Conservation (phyloP, 306 rosid species). For the Cucurbita pepo region DNA sequence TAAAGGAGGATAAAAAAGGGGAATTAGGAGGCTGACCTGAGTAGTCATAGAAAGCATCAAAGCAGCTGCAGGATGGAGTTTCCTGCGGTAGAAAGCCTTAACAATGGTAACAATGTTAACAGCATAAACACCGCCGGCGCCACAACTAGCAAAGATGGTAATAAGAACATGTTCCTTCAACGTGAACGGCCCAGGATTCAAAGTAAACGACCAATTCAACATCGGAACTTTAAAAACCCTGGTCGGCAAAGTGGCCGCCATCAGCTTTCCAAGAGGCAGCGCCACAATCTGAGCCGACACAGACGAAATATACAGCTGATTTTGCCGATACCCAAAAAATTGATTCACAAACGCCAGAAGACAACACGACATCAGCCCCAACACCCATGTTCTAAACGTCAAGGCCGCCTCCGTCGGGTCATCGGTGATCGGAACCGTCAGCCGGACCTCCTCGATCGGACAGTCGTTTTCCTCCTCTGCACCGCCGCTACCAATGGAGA, state of each 20-base stretch:
- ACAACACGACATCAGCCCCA: conserved; percentile 12
- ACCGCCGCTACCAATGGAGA: background rate
- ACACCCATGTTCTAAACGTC: conserved; percentile 24
- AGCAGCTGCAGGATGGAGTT: conserved; percentile 12
- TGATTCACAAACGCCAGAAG: conserved; percentile 16
- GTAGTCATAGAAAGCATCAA: conserved; percentile 17
- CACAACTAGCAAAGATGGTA: conserved; percentile 26
- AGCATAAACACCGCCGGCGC: conserved; percentile 15
- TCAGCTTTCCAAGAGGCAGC: conserved; percentile 20
- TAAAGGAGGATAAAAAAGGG: no score
- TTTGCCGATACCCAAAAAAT: conserved; percentile 20
- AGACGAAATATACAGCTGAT: conserved; percentile 8
- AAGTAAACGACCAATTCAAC: conserved; percentile 11
- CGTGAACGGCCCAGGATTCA: conserved; percentile 31
- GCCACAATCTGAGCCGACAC: conserved; percentile 19
- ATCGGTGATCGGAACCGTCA: conserved; percentile 25
- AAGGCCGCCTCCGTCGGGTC: conserved; percentile 16
- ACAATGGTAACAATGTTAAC: conserved; percentile 15
- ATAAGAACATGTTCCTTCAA: conserved; percentile 26
- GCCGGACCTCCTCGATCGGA: conserved; percentile 24
- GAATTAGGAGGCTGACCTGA: conserved; percentile 5
- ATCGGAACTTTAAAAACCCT: background rate
- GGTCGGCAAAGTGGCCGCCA: conserved; percentile 19
- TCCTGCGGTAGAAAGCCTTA: conserved; percentile 15
- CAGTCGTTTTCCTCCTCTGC: conserved; percentile 14